Evolutionary conservation across 495 filamentous ascomycete genomes (phyloP), one percentile per base, ranked within the genome.

Genomic region (Tuber umbilicatum): DNA sequence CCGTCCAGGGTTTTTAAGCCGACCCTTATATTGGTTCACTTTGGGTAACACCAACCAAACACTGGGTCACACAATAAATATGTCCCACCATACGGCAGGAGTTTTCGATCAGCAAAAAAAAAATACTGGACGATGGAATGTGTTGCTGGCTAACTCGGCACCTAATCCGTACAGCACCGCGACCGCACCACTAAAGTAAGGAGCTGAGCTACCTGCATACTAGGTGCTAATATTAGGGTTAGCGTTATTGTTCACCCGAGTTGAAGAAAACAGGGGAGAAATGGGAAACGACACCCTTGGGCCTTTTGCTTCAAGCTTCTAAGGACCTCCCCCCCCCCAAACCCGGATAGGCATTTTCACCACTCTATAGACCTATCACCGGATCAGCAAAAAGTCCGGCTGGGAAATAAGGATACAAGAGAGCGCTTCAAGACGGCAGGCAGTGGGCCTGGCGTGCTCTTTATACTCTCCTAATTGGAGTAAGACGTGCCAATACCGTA

Each of bases 31-130:
- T 64, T 31, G 12, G 27, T 31, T 64, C 27, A 1, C 55, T 31
- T 64, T 64, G 55, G 55, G 55, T 31, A 64, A 64, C 55, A 27
- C 55, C 27, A 64, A 64, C 55, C 55, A 31, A 64, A 31, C 55
- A 31, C 27, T 31, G 27, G n/a, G 27, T 64, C 27, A 31, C 55
- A 31, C 55, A 21, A 31, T 31, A 64, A 31, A 64, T 31, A 31
- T 23, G 6, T 31, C 27, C 27, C 55, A 64, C 55, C 27, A 64
- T 16, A n/a, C n/a, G n/a, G n/a, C n/a, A 64, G n/a, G n/a, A 16
- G 12, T 64, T 64, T 64, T 31, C 3, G 27, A 31, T 64, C 55
- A 31, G 4, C 31, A 3, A 31, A 31, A 64, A 31, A 16, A n/a
- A n/a, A n/a, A n/a, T 55, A 21, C 55, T 16, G 55, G 55, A 64